Percentiles rank a stretch among this genome's conserved stretches.
phyloP scores from a whole-genome alignment of 2,329 filamentous ascomycete genomes.

The Ambrosiella beaveri region DNA sequence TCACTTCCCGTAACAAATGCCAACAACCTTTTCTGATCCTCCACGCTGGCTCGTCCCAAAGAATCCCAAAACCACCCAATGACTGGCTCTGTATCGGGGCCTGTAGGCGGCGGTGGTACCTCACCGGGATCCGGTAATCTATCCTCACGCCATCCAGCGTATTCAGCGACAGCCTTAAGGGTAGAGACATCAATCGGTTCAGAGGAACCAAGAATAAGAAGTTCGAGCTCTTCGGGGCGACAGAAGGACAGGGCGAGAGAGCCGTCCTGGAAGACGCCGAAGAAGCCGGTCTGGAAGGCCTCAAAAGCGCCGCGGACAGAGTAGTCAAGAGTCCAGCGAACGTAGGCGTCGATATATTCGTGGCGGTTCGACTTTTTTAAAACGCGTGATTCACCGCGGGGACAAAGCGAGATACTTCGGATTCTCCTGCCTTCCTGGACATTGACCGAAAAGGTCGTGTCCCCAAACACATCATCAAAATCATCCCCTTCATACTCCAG shows the following conservation, averaged over 20 bases:
- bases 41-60: conserved; percentile 47
- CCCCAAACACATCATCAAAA: conserved; percentile 59
- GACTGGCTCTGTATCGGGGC: conserved; percentile 38
- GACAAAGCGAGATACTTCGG: conserved; percentile 51
- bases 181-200: conserved; percentile 64
- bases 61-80: conserved; percentile 80
- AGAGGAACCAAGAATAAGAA: conserved; percentile 70
- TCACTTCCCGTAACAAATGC: conserved; percentile 84
- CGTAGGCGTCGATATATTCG: conserved; percentile 76
- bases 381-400: conserved; percentile 52
- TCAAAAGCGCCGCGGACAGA: conserved; percentile 72
- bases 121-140: neutral
- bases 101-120: neutral
- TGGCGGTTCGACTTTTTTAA: conserved; percentile 73
- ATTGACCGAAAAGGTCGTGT: conserved; percentile 60
- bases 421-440: conserved; percentile 59
- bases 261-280: conserved; percentile 55
- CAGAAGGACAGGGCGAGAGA: conserved; percentile 68
- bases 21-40: conserved; percentile 60
- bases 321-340: conserved; percentile 62
- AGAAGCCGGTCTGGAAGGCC: conserved; percentile 87
- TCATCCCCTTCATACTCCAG: conserved; percentile 64
- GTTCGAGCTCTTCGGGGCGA: conserved; percentile 77
- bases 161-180: conserved; percentile 58
- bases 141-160: conserved; percentile 54